Percentiles rank a stretch among this genome's conserved stretches.
These are phyloP conservation scores for Pilaira anomala DNA, from an alignment of 192 early-diverging fungal species.

Conservation along the genomic window DNA sequence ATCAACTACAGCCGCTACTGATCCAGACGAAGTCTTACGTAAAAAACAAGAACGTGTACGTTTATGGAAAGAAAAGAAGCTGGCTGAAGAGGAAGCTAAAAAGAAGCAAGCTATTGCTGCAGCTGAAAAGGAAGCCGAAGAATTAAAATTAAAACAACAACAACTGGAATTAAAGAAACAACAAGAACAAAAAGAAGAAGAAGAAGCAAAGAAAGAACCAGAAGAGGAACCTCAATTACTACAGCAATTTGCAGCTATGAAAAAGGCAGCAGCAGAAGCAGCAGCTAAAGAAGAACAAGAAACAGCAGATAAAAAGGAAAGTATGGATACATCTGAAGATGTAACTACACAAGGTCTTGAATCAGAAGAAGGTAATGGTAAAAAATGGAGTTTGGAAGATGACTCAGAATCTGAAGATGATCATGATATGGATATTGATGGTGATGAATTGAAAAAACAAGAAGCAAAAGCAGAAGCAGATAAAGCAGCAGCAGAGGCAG, in stretches of 20 bases:
- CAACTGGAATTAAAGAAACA: background rate
- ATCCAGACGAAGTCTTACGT: slow-evolving; percentile 63
- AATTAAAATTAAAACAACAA: background rate
- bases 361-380: slow-evolving; percentile 8
- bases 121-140: slow-evolving; percentile 33
- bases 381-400: slow-evolving; percentile 58
- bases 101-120: slow-evolving; percentile 21
- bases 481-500: background rate
- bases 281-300: background rate
- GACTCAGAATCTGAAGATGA: slow-evolving; percentile 61
- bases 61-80: slow-evolving; percentile 65
- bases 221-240: slow-evolving; percentile 9
- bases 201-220: background rate
- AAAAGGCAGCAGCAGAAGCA: background rate
- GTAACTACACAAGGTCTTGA: background rate
- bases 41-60: slow-evolving; percentile 78
- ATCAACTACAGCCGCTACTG: slow-evolving; percentile 33
- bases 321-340: slow-evolving; percentile 3
- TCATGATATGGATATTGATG: slow-evolving; percentile 31
- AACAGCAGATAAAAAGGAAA: slow-evolving; percentile 12
- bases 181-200: background rate
- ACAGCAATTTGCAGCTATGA: slow-evolving; percentile 16
- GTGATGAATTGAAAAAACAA: background rate
- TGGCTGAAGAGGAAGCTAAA: slow-evolving; percentile 44
- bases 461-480: background rate